Base-by-base conservation (phyloP, 768 basidiomycete species). In the Rhodotorula taiwanensis region DNA sequence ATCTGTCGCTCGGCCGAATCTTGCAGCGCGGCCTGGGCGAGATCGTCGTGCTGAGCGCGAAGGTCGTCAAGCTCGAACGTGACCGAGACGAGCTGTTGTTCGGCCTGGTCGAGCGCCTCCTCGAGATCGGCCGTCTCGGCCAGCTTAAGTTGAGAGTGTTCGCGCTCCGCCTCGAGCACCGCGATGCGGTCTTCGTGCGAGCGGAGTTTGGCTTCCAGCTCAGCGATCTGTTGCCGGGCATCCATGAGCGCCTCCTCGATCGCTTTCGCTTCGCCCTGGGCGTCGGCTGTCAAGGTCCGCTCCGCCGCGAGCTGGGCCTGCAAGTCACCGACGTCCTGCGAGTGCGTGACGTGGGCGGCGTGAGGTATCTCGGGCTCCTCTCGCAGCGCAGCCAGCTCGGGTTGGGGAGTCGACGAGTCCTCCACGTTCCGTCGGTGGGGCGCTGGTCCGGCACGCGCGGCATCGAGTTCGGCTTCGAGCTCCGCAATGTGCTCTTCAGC, bases 1-100 rank as follows among this genome's bases (percentile, higher is more conserved):
- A 31, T 27, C n/a, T 60, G 54, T 6, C 63, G 45, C 1, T 52
- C 58, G 25, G 42, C 5, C 2, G 51, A 27, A 9, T 63, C 66
- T 18, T 60, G 39, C 7, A 60, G 6, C 11, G 58, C 58, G 0
- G 34, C 31, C 50, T 27, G 52, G 1, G 54, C 16, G 3, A 50
- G 54, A 21, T 68, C 66, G 11, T 68, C 66, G 11, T 54, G 28
- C 5, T 36, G 11, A 0, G 62, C 53, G 27, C 66, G 58, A 1
- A 60, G 31, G 8, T 60, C 50, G 43, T 63, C 66, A 8, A 68
- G 44, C 31, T 41, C 62, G 23, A 15, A 36, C 6, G 34, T 33
- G 20, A 45, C 33, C 27, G 44, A 31, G 27, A 23, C 42, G 3
- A 56, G 49, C 20, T 52, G 30, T 3, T 41, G 18, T 34, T 56